phyloP scores from a whole-genome alignment of 805 yeast species.

The Saccharomycopsis capsularis region DNA sequence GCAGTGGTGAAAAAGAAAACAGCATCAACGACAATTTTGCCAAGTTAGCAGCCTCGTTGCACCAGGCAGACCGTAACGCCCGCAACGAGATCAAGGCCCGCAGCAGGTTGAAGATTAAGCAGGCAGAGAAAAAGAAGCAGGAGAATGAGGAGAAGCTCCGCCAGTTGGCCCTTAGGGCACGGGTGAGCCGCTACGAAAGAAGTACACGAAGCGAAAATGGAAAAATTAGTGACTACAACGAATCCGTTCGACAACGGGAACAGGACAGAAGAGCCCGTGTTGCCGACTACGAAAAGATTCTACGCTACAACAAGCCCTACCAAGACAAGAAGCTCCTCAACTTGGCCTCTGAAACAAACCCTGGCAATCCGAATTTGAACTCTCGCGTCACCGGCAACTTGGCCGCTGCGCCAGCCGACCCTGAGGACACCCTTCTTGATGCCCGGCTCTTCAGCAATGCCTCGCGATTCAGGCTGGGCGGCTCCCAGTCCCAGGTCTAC shows the following conservation, averaged over 20 bases:
- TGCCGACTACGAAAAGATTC: constrained; percentile 41
- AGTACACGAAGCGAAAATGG: background rate
- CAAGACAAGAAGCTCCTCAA: constrained; percentile 24
- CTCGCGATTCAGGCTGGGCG: constrained; percentile 28
- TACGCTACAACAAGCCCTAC: constrained; percentile 25
- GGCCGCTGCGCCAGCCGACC: background rate
- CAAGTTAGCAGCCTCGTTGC: constrained; percentile 63
- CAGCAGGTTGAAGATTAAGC: constrained; percentile 40
- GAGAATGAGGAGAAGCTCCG: constrained; percentile 47
- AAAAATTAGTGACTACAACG: constrained; percentile 7
- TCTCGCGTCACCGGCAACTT: background rate
- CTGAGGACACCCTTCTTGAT: constrained; percentile 45
- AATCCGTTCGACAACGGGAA: constrained; percentile 30
- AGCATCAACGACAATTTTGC: constrained; percentile 52
- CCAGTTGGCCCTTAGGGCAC: constrained; percentile 42
- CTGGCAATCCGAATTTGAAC: constrained; percentile 39
- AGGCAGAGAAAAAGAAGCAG: constrained; percentile 42
- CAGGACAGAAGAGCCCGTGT: constrained; percentile 38
- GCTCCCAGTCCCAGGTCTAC: constrained; percentile 36
- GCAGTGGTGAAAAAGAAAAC: constrained; percentile 32
- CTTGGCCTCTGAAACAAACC: background rate
- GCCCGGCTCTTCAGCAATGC: constrained; percentile 48
- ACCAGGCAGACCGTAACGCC: constrained; percentile 56
- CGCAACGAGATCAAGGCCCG: constrained; percentile 48
- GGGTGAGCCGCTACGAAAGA: constrained; percentile 24